Base-by-base conservation (phyloP, 1,139 yeast species). In the Saccharomycopsis hybrid region DNA sequence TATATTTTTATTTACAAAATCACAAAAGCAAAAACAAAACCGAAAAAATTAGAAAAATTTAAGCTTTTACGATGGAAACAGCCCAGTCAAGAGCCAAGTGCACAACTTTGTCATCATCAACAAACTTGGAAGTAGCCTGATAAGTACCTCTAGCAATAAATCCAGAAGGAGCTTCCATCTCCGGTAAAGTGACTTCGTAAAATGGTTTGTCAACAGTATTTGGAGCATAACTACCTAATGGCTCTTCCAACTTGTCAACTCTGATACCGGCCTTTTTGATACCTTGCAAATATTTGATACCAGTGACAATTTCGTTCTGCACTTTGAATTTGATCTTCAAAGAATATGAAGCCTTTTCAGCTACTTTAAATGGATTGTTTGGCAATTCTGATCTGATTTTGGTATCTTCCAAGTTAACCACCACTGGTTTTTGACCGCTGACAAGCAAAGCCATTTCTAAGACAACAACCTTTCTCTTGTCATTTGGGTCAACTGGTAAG, bases 161-260 rank as follows among this genome's bases (percentile, higher is more conserved):
- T 1, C 97, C 97, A 47, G 87, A 76, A 38, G 97, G 97, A 13
- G 96, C 97, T 65, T 88, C 96, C 54, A 86, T 90, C 62, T 83
- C 94, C n/a, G 83, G 78, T 57, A 89, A 75, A 43, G 73, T 73
- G 57, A 81, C 86, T 62, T 82, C 92, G 65, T 90, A 89, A 61
- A 65, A 82, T 7, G 95, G 96, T 63, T 83, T 87, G 44, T 79
- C 87, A 53, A 70, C 72, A n/a, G 96, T 87, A 65, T 78, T 85
- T 58, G 97, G 97, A 11, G 96, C 92, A 63, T 83, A 89, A 4
- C 94, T 82, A 1, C 97, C 97, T 63, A 87, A 73, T 46, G 94
- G 94, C 65, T 88, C 96, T 59, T 87, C 95, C 47, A 82, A 70
- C 66, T 84, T 86, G 63, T 88, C 96, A 44, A 89, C 89, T 39